Conservation (phyloP, 2,329 filamentous ascomycete genomes). For the Exophiala bonariae region DNA sequence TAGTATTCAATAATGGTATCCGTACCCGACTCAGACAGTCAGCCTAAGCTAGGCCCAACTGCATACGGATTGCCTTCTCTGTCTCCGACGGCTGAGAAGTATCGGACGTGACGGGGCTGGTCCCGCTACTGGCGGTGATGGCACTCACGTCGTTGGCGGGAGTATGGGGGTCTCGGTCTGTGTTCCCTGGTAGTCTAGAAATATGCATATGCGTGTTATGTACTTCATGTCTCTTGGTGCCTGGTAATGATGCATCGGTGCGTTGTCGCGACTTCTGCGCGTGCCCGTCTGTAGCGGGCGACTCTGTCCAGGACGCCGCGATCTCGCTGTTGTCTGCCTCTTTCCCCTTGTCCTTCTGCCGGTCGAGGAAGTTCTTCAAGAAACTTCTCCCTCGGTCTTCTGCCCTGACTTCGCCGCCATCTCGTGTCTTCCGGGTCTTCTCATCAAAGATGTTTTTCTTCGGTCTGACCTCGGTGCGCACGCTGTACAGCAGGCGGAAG, state of each 20-base stretch:
- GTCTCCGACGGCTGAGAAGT: slow-evolving; percentile 15
- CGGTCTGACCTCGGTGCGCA: slow-evolving; percentile 63
- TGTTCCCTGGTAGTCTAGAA: no score
- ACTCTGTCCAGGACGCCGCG: no score
- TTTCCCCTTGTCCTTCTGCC: slow-evolving; percentile 6
- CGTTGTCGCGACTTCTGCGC: no score
- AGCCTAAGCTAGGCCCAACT: slow-evolving; percentile 13
- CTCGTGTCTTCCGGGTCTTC: slow-evolving; percentile 16
- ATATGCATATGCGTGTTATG: no score
- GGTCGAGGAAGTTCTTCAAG: slow-evolving; percentile 23
- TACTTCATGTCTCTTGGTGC: no score
- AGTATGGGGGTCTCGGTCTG: no score
- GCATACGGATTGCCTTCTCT: slow-evolving; percentile 16
- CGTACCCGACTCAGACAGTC: no score
- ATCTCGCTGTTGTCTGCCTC: no score
- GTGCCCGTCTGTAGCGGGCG: no score
- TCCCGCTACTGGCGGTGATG: neutral
- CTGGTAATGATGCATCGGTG: no score
- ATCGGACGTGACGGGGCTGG: neutral
- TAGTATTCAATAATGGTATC: no score
- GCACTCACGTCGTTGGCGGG: neutral
- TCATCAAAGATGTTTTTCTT: slow-evolving; percentile 47
- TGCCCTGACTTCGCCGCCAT: slow-evolving; percentile 13
- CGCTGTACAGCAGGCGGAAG: slow-evolving; percentile 68
- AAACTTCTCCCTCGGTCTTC: slow-evolving; percentile 22